A percentile compares a stretch with the other conserved stretches of the same genome.
Conservation (phyloP, 768 basidiomycete genomes). For the Trametes gibbosa region DNA sequence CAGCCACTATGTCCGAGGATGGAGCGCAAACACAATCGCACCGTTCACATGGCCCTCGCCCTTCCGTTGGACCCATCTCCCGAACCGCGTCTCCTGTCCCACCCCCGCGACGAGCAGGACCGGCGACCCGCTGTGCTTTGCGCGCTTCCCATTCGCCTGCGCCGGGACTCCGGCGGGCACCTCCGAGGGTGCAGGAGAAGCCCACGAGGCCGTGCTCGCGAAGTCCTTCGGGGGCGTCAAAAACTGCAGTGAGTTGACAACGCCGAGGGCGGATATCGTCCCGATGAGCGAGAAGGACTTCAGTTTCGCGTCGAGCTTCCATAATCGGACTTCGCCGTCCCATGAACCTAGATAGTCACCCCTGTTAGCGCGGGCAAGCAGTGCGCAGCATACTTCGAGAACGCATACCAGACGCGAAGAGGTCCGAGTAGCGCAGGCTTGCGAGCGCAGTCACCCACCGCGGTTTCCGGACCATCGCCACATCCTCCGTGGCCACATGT, state of each 20-base stretch:
- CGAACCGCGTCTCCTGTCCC: slow-evolving; percentile 86
- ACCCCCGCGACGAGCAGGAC: slow-evolving; percentile 74
- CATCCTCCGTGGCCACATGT: slow-evolving; percentile 69
- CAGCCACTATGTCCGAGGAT: slow-evolving; percentile 37
- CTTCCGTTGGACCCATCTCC: slow-evolving; percentile 82
- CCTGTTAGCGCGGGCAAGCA: not conserved
- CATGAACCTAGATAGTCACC: slow-evolving; percentile 70
- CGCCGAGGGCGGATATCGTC: slow-evolving; percentile 65
- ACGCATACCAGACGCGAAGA: slow-evolving; percentile 78
- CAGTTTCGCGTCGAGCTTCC: slow-evolving; percentile 81
- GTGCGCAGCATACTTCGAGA: not conserved
- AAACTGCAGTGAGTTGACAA: slow-evolving; percentile 90
- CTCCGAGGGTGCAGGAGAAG: slow-evolving; percentile 12
- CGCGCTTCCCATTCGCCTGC: slow-evolving; percentile 20
- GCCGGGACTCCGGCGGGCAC: not conserved
- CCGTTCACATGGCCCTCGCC: slow-evolving; percentile 71
- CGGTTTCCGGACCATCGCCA: slow-evolving; percentile 67
- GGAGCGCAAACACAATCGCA: slow-evolving; percentile 59
- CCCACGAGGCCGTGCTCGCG: slow-evolving; percentile 44
- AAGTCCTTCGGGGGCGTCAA: slow-evolving; percentile 47
- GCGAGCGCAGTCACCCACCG: slow-evolving; percentile 91
- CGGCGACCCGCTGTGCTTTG: slow-evolving; percentile 11
- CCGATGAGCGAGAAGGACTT: slow-evolving; percentile 72
- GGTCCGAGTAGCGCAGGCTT: slow-evolving; percentile 81
- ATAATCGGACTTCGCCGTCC: slow-evolving; percentile 87